These are phyloP conservation scores for Parathielavia hyrcaniae DNA, from an alignment of 495 filamentous ascomycete genomes.

Conservation along the genomic window DNA sequence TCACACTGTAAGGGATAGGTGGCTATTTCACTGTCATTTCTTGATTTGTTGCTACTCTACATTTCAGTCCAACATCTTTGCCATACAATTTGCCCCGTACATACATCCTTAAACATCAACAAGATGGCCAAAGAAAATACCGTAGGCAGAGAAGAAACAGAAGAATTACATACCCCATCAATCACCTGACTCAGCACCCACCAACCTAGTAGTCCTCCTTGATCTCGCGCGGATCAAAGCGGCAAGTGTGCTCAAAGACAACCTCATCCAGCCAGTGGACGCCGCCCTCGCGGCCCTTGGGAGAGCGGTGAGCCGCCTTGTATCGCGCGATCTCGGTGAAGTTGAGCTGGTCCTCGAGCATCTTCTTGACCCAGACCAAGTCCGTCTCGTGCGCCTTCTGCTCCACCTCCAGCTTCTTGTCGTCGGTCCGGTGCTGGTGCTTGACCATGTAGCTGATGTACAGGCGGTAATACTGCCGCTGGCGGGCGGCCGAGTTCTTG, in stretches of 20 bases:
- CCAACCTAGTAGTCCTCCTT: not conserved
- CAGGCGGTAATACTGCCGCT: slow-evolving; percentile 26
- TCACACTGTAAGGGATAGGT: not conserved
- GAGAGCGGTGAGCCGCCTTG: slow-evolving; percentile 14
- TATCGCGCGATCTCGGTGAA: slow-evolving; percentile 23
- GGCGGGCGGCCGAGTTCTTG: slow-evolving; percentile 12
- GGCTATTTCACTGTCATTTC: not conserved
- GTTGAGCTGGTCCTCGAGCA: slow-evolving; percentile 24
- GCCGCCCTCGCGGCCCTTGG: slow-evolving; percentile 9
- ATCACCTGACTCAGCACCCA: no score
- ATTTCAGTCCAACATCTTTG: no score
- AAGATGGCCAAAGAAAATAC: no score
- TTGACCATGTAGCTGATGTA: slow-evolving; percentile 28
- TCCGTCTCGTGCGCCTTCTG: slow-evolving; percentile 19
- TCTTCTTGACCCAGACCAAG: slow-evolving; percentile 27
- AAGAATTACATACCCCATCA: not conserved
- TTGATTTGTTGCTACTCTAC: not conserved
- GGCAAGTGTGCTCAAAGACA: slow-evolving; percentile 28
- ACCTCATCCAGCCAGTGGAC: slow-evolving; percentile 28
- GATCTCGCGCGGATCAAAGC: not conserved
- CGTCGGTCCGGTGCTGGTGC: slow-evolving; percentile 5
- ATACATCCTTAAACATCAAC: no score
- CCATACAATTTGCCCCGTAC: no score
- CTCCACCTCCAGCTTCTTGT: slow-evolving; percentile 13
- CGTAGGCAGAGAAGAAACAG: no score